Percentiles rank a stretch among this genome's conserved stretches.
Evolutionary conservation across 352 stramenopile species (phyloP).

Genomic region (Globisporangium spiculum): DNA sequence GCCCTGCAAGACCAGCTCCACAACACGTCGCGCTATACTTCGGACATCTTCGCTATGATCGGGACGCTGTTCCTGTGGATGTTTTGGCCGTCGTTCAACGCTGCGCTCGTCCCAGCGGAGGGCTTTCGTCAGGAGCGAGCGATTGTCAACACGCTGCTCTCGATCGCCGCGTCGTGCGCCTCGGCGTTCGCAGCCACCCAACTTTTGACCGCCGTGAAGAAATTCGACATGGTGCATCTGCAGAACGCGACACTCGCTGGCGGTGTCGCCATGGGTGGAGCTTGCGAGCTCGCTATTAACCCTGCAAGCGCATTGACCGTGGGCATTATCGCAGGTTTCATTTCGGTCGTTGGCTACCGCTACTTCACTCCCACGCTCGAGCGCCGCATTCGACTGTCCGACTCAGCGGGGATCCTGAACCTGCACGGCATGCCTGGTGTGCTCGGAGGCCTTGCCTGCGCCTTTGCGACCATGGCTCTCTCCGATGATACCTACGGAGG

Average conservation of each 20-base stretch:
- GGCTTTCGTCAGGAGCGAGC: slow-evolving; percentile 68
- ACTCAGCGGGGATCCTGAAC: slow-evolving; percentile 68
- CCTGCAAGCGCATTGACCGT: slow-evolving; percentile 50
- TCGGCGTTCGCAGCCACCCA: slow-evolving; percentile 53
- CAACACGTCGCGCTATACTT: slow-evolving; percentile 68
- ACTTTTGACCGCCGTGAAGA: slow-evolving; percentile 45
- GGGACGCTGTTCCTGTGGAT: slow-evolving; percentile 87
- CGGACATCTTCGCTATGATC: slow-evolving; percentile 79
- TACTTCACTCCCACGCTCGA: slow-evolving; percentile 47
- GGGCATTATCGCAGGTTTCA: slow-evolving; percentile 46
- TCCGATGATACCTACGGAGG: slow-evolving; percentile 50
- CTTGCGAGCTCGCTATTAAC: slow-evolving; percentile 69
- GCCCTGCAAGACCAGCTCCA: slow-evolving; percentile 32
- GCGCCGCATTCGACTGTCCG: slow-evolving; percentile 35
- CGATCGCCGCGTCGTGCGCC: slow-evolving; percentile 56
- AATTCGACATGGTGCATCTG: slow-evolving; percentile 83
- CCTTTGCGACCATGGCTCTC: slow-evolving; percentile 46
- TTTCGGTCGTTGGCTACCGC: slow-evolving; percentile 46
- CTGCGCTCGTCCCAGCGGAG: slow-evolving; percentile 48
- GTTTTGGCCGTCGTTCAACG: slow-evolving; percentile 88
- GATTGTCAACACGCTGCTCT: slow-evolving; percentile 77
- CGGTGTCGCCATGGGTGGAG: slow-evolving; percentile 75
- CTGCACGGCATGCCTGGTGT: slow-evolving; percentile 78
- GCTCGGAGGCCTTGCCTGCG: slow-evolving; percentile 53
- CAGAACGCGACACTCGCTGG: slow-evolving; percentile 84